Evolutionary conservation across 2,329 filamentous ascomycete species (phyloP).

Genomic region (Sarocladium brachiariae): DNA sequence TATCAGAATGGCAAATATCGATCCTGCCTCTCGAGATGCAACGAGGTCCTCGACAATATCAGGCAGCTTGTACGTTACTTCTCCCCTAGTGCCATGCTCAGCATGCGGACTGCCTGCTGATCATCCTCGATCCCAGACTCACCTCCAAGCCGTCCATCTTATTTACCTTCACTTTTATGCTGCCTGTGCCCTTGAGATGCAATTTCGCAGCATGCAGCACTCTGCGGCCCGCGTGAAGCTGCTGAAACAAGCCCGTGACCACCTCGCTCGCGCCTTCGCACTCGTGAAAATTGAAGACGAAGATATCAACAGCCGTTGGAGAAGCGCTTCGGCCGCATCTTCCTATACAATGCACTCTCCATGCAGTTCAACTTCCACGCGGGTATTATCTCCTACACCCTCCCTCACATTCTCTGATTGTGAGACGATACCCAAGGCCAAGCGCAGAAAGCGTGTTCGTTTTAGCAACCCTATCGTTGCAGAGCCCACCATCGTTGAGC

Average conservation of each 20-base stretch:
- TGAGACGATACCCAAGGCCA: conserved; percentile 14
- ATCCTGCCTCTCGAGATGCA: conserved; percentile 45
- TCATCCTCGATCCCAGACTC: conserved; percentile 12
- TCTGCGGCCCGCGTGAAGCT: conserved; percentile 41
- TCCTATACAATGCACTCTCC: conserved; percentile 38
- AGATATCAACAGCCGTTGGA: conserved; percentile 30
- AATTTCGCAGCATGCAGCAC: conserved; percentile 40
- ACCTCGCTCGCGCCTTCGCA: conserved; percentile 42
- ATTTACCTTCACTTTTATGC: conserved; percentile 57
- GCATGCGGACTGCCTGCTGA: not conserved
- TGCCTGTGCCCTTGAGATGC: conserved; percentile 52
- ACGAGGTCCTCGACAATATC: conserved; percentile 43
- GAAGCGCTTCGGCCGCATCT: conserved; percentile 32
- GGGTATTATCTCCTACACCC: not conserved
- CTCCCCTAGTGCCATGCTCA: not conserved
- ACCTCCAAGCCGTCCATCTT: conserved; percentile 45
- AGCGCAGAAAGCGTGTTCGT: conserved; percentile 32
- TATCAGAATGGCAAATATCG: conserved; percentile 45
- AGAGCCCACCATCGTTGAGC: conserved; percentile 26
- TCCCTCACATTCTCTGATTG: conserved; percentile 10
- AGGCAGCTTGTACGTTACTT: conserved; percentile 34
- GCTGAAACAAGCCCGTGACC: conserved; percentile 42
- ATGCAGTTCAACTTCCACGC: not conserved
- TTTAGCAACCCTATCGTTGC: conserved; percentile 24
- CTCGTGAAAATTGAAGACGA: conserved; percentile 43